Evolutionary conservation across 73 alveolate species (phyloP).

Genomic region (Paramecium octaurelia): DNA sequence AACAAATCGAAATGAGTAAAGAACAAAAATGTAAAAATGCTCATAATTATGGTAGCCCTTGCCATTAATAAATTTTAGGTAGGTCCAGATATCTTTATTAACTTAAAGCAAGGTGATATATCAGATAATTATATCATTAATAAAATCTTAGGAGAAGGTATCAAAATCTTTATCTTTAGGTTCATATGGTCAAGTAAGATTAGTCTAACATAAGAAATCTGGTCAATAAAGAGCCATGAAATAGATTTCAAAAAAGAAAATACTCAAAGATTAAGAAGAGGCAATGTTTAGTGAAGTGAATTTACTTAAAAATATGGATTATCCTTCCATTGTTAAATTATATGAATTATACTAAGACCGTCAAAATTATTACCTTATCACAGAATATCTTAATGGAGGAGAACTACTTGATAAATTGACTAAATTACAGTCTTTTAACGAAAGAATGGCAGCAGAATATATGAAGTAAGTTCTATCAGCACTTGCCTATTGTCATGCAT

Average conservation of each 20-base stretch:
- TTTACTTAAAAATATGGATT: slow-evolving; percentile 47
- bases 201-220: neutral
- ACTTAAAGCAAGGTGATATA: neutral
- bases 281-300: slow-evolving; percentile 18
- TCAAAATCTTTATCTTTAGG: neutral
- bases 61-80: neutral
- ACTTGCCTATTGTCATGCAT: slow-evolving; percentile 82
- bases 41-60: neutral
- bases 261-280: slow-evolving; percentile 9
- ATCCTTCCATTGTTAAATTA: slow-evolving; percentile 59
- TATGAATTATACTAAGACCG: slow-evolving; percentile 58
- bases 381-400: slow-evolving; percentile 81
- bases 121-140: neutral
- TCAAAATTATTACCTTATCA: slow-evolving; percentile 48
- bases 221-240: neutral
- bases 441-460: slow-evolving; percentile 79
- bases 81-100: slow-evolving; percentile 32
- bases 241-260: neutral
- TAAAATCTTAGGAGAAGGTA: slow-evolving; percentile 37
- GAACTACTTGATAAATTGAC: slow-evolving; percentile 78
- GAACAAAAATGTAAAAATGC: neutral
- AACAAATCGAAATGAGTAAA: neutral
- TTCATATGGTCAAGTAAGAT: slow-evolving; percentile 44
- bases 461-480: slow-evolving; percentile 83
- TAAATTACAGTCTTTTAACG: slow-evolving; percentile 71